Evolutionary conservation across 169 alveolate genomes (phyloP).

Genomic region (Plasmodium gonderi): DNA sequence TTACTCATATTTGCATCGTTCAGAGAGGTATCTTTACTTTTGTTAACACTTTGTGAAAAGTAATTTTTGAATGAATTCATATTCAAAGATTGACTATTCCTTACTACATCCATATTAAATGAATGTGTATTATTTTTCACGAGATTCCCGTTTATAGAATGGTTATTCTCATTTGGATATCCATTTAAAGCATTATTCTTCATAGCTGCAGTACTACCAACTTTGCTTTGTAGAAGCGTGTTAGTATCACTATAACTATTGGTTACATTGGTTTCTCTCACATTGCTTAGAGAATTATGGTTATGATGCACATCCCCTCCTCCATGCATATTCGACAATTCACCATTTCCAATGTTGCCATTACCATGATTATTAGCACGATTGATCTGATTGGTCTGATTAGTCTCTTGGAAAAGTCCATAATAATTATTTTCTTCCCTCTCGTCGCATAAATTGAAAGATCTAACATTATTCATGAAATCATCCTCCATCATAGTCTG

Average conservation of each 20-base stretch:
- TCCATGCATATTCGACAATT: too few relatives aligned
- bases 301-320: too few relatives aligned
- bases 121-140: background rate
- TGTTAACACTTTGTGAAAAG: background rate
- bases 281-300: background rate
- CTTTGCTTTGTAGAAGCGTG: background rate
- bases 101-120: background rate
- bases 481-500: background rate
- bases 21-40: background rate
- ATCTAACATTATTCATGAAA: background rate
- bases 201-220: background rate
- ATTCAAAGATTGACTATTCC: background rate
- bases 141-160: background rate
- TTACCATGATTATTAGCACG: background rate
- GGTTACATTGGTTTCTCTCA: background rate
- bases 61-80: constrained; percentile 10
- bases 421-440: background rate
- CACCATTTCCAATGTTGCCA: background rate
- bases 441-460: background rate
- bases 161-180: background rate
- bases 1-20: background rate
- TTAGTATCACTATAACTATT: background rate
- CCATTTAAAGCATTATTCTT: background rate
- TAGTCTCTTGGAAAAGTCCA: background rate
- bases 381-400: background rate